These are phyloP conservation scores for Triticum aestivum DNA, from an alignment of 176 grass and related monocot genomes.

Conservation along the genomic window DNA sequence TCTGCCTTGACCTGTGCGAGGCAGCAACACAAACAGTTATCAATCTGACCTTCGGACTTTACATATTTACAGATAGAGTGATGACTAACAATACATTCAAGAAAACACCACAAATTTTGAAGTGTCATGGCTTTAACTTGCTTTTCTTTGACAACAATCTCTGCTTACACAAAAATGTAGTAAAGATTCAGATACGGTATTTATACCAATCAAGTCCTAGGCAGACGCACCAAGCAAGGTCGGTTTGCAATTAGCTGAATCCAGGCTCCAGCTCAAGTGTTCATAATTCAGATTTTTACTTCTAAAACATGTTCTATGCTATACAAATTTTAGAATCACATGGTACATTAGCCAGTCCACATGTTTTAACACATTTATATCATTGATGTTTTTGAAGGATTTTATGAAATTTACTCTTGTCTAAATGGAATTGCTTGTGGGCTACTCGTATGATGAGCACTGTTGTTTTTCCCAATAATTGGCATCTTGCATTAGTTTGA, in stretches of 20 bases:
- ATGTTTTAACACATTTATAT: not conserved
- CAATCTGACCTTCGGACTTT: constrained; percentile 6
- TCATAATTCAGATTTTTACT: not conserved
- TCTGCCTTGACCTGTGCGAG: constrained; percentile 69
- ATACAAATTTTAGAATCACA: not conserved
- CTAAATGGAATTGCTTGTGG: not conserved
- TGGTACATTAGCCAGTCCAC: not conserved
- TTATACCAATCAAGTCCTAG: constrained; percentile 15
- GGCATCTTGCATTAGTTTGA: not conserved
- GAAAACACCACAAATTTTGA: constrained; percentile 28
- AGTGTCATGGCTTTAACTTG: constrained; percentile 16
- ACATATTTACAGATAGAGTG: constrained; percentile 16
- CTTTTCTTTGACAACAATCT: constrained; percentile 4
- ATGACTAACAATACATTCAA: constrained; percentile 6
- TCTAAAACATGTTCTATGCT: not conserved
- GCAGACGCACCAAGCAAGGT: not conserved
- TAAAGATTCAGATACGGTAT: constrained; percentile 10
- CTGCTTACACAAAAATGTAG: not conserved
- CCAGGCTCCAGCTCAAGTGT: not conserved
- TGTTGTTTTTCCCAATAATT: not conserved
- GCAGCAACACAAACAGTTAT: constrained; percentile 24
- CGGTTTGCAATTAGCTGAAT: not conserved
- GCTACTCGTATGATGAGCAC: not conserved
- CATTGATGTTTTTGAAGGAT: not conserved
- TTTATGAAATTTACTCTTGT: not conserved